These are phyloP conservation scores for Poronia punctata DNA, from an alignment of 495 filamentous ascomycete species.

Conservation along the genomic window DNA sequence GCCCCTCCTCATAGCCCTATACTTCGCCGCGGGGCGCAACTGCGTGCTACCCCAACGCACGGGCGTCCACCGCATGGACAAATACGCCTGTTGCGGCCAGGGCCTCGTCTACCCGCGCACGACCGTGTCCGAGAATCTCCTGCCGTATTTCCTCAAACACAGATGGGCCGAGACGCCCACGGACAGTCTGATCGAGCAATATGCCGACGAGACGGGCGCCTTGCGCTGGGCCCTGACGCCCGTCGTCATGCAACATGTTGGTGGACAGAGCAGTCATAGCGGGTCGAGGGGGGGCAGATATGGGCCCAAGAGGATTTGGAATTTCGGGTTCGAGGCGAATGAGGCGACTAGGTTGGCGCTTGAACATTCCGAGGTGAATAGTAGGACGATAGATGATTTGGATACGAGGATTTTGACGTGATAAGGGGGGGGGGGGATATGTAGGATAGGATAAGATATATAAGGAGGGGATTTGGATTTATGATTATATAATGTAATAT, in stretches of 20 bases:
- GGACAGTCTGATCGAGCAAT: conserved; percentile 19
- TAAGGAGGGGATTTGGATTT: too few relatives aligned
- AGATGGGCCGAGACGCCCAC: conserved; percentile 15
- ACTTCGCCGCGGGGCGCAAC: conserved; percentile 30
- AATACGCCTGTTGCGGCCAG: conserved; percentile 38
- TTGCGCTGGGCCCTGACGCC: conserved; percentile 42
- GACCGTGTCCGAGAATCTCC: conserved; percentile 9
- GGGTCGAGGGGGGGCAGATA: conserved; percentile 9
- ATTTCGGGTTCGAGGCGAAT: conserved; percentile 20
- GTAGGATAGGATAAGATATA: too few relatives aligned
- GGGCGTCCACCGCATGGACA: conserved; percentile 41
- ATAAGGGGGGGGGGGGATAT: too few relatives aligned
- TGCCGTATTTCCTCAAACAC: conserved; percentile 14
- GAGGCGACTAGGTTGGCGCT: conserved; percentile 14
- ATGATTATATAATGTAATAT: too few relatives aligned
- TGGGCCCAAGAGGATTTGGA: conserved; percentile 15
- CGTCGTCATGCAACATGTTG: conserved; percentile 45
- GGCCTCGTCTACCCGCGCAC: conserved; percentile 20
- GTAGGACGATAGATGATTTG: neutral
- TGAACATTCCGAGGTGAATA: conserved; percentile 11
- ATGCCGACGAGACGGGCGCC: conserved; percentile 13
- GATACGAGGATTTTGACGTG: too few relatives aligned
- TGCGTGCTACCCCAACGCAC: conserved; percentile 13
- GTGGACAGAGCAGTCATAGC: conserved; percentile 23
- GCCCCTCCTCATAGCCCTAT: conserved; percentile 25